Evolutionary conservation across 345 rosid genomes (phyloP), one percentile per base, ranked within the genome.

Genomic region (Melaleuca quinquenervia): DNA sequence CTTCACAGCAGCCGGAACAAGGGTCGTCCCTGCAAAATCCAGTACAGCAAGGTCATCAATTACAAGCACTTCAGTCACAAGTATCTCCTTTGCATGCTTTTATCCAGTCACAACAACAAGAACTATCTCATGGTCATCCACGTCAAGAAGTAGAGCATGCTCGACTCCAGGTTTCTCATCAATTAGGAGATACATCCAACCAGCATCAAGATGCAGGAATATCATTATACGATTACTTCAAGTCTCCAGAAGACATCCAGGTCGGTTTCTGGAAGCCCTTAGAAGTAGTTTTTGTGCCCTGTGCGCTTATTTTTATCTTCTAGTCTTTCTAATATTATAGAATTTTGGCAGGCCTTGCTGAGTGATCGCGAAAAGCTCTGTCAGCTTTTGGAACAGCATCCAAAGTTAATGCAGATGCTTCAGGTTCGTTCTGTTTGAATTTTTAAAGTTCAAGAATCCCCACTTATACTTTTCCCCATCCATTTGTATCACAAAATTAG

Each of bases 321-420:
- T 45, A 41, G 80, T 55, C 50, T n/a, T 84, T 64, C 53, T 89
- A 55, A 50, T 84, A 44, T 44, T 41, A 8, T 44, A 27, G 21
- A n/a, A 24, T 26, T 51, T 13, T 89, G 87, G 89, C 98, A 97
- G 99, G 88, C 98, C 89, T 90, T 97, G 85, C 91, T 97, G 91
- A 94, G 95, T 55, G 96, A 97, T 92, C 93, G 96, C 44, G 98
- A 97, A 54, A 96, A 96, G 91, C 98, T 97, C 29, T 96, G 99
- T 93, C 96, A 97, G 91, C 97, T 97, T 88, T 87, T 97, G 95
- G 99, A 97, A 93, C 98, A 94, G 88, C 94, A 97, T 90, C 99
- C 99, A 14, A 97, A 94, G 87, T 62, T 97, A 88, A 95, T 97
- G 98, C 97, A 96, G 93, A 95, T 97, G 99, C 98, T 97, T 89